Base-by-base conservation (phyloP, 768 basidiomycete genomes). In the Suillus discolor region DNA sequence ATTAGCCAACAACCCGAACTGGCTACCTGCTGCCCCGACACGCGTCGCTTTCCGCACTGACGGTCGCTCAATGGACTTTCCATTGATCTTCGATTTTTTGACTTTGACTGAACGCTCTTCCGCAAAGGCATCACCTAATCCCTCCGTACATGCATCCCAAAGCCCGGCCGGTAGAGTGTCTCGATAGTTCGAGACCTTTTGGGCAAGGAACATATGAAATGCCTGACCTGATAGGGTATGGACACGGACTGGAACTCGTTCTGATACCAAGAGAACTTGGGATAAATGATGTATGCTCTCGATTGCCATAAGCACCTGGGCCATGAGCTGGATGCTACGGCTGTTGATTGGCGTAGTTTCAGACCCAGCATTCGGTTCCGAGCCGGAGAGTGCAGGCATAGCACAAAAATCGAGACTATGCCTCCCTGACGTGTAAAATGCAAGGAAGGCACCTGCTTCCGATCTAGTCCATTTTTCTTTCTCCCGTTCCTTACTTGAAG, bases 381-480 rank as follows among this genome's bases (percentile, higher is more conserved):
- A 65, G 20, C 68, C 69, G 36, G 63, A 67, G 34, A 64, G 53
- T 5, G 65, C 62, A 73, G 57, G 49, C 42, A 41, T 57, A 31
- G 57, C n/a, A 12, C 39, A 75, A 39, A 66, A 62, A 5, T 44
- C 59, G 9, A 44, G 38, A 15, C 65, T n/a, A 13, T 28, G 41
- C 38, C 18, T 6, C 64, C 65, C 67, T 67, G 64, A 66, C 57
- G 63, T 45, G 73, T 87, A 87, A 39, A 86, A 79, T 0, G 84
- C 78, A 51, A 93, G 80, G 71, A 92, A 81, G 36, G 84, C 85
- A 4, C 71, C 79, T 4, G 85, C 89, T 72, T 94, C 92, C 6
- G 75, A 77, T 66, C 75, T 80, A 0, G 87, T 89, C 92, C 92
- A 94, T 31, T 84, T 80, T 72, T 91, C 91, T 68, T 81, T 82